These are phyloP conservation scores for Alternaria conjuncta DNA, from an alignment of 2,329 filamentous ascomycete species.

Conservation along the genomic window DNA sequence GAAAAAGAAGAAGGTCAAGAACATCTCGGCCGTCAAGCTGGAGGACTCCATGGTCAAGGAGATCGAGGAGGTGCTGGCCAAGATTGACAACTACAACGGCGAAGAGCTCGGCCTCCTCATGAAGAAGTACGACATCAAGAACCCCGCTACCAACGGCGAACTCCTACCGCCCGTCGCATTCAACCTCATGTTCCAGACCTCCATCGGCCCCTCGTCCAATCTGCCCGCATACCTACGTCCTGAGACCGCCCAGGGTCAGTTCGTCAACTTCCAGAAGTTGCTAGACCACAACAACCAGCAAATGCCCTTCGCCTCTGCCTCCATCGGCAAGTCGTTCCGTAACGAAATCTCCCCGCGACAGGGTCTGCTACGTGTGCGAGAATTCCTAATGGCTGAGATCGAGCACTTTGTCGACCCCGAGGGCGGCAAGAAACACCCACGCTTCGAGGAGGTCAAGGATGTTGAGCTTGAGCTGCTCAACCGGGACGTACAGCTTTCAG, in stretches of 20 bases:
- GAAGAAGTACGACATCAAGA: conserved; percentile 85
- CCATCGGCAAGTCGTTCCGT: conserved; percentile 96
- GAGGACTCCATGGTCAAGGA: conserved; percentile 86
- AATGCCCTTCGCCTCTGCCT: conserved; percentile 97
- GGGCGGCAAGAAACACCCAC: conserved; percentile 90
- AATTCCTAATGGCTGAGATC: conserved; percentile 99
- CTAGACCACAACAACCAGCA: conserved; percentile 93
- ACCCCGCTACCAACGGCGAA: conserved; percentile 78
- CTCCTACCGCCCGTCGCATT: conserved; percentile 85
- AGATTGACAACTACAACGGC: conserved; percentile 94
- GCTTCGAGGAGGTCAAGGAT: conserved; percentile 85
- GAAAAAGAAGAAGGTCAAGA: conserved; percentile 83
- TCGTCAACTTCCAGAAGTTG: conserved; percentile 95
- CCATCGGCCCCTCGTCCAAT: conserved; percentile 90
- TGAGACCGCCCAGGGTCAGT: conserved; percentile 97
- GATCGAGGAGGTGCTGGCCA: conserved; percentile 89
- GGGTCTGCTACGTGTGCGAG: conserved; percentile 89
- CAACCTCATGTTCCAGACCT: conserved; percentile 98
- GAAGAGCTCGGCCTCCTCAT: conserved; percentile 86
- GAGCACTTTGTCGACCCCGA: conserved; percentile 97
- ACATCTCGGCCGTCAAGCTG: conserved; percentile 71
- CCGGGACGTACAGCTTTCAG: conserved; percentile 82
- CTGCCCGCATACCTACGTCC: conserved; percentile 70
- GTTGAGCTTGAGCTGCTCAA: conserved; percentile 84
- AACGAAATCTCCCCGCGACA: conserved; percentile 96